phyloP scores from a whole-genome alignment of 345 rosid genomes.

The Boechera divaricarpa region DNA sequence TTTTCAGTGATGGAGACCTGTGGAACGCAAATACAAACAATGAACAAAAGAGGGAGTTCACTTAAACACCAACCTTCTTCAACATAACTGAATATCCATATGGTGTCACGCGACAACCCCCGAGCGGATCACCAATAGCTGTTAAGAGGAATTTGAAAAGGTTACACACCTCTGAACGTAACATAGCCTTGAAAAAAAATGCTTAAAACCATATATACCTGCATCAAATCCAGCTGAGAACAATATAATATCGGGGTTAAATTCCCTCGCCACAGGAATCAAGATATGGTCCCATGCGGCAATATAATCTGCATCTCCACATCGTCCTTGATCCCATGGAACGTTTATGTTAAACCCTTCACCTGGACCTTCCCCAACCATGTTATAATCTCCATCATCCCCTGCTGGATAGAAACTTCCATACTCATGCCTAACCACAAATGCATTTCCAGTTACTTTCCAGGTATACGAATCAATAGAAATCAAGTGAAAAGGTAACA shows the following conservation, averaged over 20 bases:
- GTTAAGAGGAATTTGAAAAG: constrained; percentile 39
- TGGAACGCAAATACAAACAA: constrained; percentile 57
- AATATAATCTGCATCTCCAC: constrained; percentile 92
- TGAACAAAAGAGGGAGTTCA: constrained; percentile 39
- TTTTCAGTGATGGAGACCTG: not conserved
- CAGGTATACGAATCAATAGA: constrained; percentile 13
- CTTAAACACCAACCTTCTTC: constrained; percentile 61
- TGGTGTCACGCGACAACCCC: constrained; percentile 85
- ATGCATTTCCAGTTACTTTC: constrained; percentile 21
- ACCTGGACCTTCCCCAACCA: constrained; percentile 91
- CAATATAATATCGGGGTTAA: constrained; percentile 75
- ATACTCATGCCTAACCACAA: constrained; percentile 68
- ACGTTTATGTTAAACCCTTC: constrained; percentile 92
- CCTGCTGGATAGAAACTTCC: constrained; percentile 84
- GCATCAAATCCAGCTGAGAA: constrained; percentile 97
- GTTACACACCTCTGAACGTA: constrained; percentile 3
- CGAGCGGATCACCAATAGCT: constrained; percentile 90
- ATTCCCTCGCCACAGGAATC: constrained; percentile 82
- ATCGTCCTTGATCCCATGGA: constrained; percentile 87
- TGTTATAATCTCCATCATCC: constrained; percentile 79
- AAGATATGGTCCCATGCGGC: constrained; percentile 93
- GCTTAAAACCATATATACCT: constrained; percentile 50
- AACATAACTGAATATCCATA: constrained; percentile 81
- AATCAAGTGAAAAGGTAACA: not conserved
- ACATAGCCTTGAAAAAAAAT: constrained; percentile 9